Base-by-base conservation (phyloP, 805 yeast genomes). In the Wickerhamiella hasegawae region DNA sequence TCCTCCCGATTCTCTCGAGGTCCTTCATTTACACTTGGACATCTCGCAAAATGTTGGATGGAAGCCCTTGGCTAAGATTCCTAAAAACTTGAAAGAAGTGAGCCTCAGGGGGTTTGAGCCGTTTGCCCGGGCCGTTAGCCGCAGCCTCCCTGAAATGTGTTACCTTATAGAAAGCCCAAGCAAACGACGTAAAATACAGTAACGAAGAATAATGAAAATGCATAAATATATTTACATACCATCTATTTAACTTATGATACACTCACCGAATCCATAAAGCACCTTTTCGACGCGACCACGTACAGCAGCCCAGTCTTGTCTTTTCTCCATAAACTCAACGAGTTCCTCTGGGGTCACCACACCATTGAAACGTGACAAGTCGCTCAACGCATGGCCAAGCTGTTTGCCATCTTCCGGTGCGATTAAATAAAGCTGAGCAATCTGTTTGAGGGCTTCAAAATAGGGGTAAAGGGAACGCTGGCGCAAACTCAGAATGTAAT, bases 311-410 rank as follows among this genome's bases (percentile, higher is more conserved):
- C 98, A 87, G 54, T 87, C 98, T 25, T 74, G 68, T 38, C 98
- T 63, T 41, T 93, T 62, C 45, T 80, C 84, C 4, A 84, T 90
- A 57, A 85, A 79, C 51, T 82, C 94, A 48, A 82, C 80, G n/a
- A 87, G 76, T 46, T 87, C 98, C 46, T 90, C 97, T 31, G 92
- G 94, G 20, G 76, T 71, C 49, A 87, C 78, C 4, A 87, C 72
- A 1, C 96, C 95, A 45, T 83, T 78, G 55, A 83, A 90, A 48
- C 85, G 70, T 35, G 79, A 73, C 44, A 83, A 63, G 51, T 84
- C 95, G 40, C 87, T 71, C 32, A 85, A 76, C 40, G 87, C 66
- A 41, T 71, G 71, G 0, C 95, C 97, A 16, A 87, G 63, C 20
- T 84, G 84, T 49, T 76, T 80, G 0, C 94, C 76, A 44, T 83